Evolutionary conservation across 2,329 filamentous ascomycete species (phyloP).

Genomic region (Fonsecaea monophora): DNA sequence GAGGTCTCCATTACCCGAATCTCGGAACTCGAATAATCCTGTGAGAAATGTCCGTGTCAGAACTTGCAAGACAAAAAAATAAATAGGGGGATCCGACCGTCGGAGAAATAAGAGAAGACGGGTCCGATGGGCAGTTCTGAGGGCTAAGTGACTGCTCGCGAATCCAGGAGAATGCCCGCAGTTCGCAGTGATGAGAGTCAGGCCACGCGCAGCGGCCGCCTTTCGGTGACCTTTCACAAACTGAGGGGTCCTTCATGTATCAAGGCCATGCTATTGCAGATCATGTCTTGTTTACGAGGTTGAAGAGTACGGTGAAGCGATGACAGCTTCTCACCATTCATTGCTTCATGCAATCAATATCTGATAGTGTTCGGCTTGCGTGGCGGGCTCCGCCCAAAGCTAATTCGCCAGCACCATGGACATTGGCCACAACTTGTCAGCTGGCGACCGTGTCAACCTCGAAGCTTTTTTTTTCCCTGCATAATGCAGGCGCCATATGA

Average conservation of each 20-base stretch:
- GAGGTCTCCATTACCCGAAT: conserved; percentile 10
- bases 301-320: conserved; percentile 12
- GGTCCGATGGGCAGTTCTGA: neutral
- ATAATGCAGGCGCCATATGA: conserved; percentile 25
- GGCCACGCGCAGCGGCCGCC: conserved; percentile 10
- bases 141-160: neutral
- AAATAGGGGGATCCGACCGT: neutral
- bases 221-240: neutral
- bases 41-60: neutral
- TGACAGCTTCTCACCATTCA: conserved; percentile 9
- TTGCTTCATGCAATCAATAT: neutral
- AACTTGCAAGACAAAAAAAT: neutral
- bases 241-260: conserved; percentile 5
- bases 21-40: neutral
- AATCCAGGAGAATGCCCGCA: neutral
- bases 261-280: conserved; percentile 17
- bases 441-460: conserved; percentile 1
- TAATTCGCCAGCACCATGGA: neutral
- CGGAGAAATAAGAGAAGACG: conserved; percentile 1
- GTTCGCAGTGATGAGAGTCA: conserved; percentile 2
- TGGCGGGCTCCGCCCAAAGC: neutral
- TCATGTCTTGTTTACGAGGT: conserved; percentile 13
- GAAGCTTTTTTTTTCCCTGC: conserved; percentile 14
- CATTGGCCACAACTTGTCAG: conserved; percentile 2
- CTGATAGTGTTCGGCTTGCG: neutral